Base-by-base conservation (phyloP, 768 basidiomycete genomes). In the Calocybe cyanea region DNA sequence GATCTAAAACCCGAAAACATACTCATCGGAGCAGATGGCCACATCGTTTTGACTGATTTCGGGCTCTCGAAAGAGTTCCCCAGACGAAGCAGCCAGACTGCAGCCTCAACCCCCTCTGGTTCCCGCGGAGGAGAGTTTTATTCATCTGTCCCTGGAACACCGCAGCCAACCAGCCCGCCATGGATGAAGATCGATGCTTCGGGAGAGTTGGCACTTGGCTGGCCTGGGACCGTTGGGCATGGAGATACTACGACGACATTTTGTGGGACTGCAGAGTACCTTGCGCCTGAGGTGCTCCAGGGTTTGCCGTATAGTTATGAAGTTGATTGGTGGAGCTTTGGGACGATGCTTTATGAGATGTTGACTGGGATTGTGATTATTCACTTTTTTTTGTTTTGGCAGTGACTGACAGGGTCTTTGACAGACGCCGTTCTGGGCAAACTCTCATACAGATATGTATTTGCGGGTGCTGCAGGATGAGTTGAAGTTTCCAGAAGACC, bases 311-410 rank as follows among this genome's bases (percentile, higher is more conserved):
- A 98, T 61, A 85, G 85, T 53, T 98, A 92, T 58, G 91, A 93
- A 54, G 92, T 95, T 17, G 95, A 98, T 63, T 95, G 92, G 90
- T 99, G 93, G 94, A 90, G 87, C 53, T 87, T 95, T 57, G 95
- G 95, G 28, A 97, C 95, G 51, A 95, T 98, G 88, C 68, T 98
- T 49, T 92, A 90, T 62, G 95, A 98, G 71, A 95, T 96, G 87
- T 69, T 98, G 66, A 89, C 90, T 31, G 95, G 95, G 20, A 87
- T 94, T 53, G 93, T 94, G 64, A 72, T 87, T 81, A 35, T 48
- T 38, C 20, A 43, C 44, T 24, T 48, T 28, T 39, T 57, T 37
- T 43, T 57, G n/a, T 40, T 38, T 52, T 24, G 42, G 9, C 31
- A 24, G 11, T 6, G 37, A 39, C 41, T 38, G 44, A 52, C 47